Evolutionary conservation across 371 early-diverging fungal genomes (phyloP), one percentile per base, ranked within the genome.

Genomic region (Mortierella sp.): DNA sequence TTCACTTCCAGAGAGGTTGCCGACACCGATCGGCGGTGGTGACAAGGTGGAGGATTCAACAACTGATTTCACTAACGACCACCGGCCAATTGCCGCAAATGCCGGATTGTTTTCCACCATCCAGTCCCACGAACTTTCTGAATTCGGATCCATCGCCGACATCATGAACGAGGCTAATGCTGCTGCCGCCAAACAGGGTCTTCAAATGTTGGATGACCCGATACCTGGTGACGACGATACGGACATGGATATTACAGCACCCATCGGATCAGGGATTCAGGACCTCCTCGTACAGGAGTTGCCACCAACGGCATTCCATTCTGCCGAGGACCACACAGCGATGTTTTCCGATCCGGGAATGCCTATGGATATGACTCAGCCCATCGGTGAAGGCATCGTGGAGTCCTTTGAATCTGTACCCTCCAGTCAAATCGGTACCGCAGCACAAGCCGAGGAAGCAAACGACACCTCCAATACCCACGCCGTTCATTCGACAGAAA

Each of bases 171-270:
- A 74, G 21, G n/a, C 54, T 21, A 55, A 70, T 14, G 26, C 28
- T 1, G 52, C 74, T 13, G 31, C 21, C n/a, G 48, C 28, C 42
- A 68, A 38, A 16, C 19, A 70, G 42, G 48, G 19, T 26, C n/a
- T 80, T 26, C 45, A 54, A 11, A 50, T 58, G 26, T 21, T 28
- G 26, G 75, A 70, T 0, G 75, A 44, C 0, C 57, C 65, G 21
- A 44, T 78, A 6, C 44, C 58, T 0, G 73, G 54, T 4, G 82
- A 81, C 21, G 85, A 81, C 24, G 81, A 81, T 52, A 79, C 78
- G 2, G 85, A 85, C 19, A 84, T 84, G 84, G 80, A 84, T 28
- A 84, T 84, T 14, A 84, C 84, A 21, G 77, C 84, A 3, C 84
- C 84, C 1, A 84, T 84, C 21, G 81, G 75, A 4, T 71, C 68